phyloP scores from a whole-genome alignment of 495 filamentous ascomycete species.

The Trypethelium eluteriae region DNA sequence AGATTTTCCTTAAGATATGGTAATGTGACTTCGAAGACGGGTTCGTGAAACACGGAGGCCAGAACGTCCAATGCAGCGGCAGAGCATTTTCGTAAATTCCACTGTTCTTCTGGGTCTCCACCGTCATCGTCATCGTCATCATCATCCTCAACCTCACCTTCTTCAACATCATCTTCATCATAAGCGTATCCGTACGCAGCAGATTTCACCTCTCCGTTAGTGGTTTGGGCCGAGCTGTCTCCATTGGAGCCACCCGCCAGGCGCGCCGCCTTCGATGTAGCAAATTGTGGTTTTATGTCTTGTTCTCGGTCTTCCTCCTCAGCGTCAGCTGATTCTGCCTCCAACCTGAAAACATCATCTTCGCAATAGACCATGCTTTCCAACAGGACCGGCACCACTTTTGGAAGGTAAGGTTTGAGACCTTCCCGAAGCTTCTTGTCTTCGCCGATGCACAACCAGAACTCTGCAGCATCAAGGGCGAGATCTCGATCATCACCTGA shows the following conservation, averaged over 20 bases:
- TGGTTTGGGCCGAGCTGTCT: constrained; percentile 39
- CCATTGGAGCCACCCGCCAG: constrained; percentile 42
- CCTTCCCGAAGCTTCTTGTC: constrained; percentile 65
- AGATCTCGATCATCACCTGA: constrained; percentile 80
- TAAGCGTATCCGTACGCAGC: constrained; percentile 29
- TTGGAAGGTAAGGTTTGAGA: constrained; percentile 67
- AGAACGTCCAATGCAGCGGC: constrained; percentile 93
- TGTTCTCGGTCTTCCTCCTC: constrained; percentile 82
- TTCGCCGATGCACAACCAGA: constrained; percentile 92
- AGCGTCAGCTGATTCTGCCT: constrained; percentile 73
- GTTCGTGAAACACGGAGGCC: constrained; percentile 76
- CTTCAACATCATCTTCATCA: constrained; percentile 65
- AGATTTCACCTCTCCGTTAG: constrained; percentile 30
- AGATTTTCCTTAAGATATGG: constrained; percentile 90
- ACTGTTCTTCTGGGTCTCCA: constrained; percentile 81
- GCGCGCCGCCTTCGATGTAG: constrained; percentile 58
- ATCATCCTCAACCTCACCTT: constrained; percentile 77
- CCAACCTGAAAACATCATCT: constrained; percentile 79
- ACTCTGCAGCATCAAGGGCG: constrained; percentile 90
- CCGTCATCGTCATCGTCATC: constrained; percentile 66
- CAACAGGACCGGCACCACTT: constrained; percentile 84
- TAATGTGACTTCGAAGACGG: constrained; percentile 83
- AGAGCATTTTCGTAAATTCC: constrained; percentile 96
- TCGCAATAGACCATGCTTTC: constrained; percentile 95
- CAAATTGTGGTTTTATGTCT: constrained; percentile 90